phyloP scores from a whole-genome alignment of 768 basidiomycete species.

The Hericium erinaceus region DNA sequence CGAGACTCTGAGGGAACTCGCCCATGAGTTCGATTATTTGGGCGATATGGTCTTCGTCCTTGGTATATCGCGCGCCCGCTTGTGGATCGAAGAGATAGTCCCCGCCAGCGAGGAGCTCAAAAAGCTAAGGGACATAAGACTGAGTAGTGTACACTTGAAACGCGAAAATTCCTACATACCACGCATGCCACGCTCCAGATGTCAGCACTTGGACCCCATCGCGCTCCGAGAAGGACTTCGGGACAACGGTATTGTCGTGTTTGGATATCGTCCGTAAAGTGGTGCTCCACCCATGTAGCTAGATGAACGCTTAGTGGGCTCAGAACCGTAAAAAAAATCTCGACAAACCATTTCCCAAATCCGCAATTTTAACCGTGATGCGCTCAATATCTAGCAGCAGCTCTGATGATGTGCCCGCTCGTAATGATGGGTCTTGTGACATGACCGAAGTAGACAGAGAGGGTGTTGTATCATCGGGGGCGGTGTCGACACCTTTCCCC shows the following conservation, averaged over 20 bases:
- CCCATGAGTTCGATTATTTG: constrained; percentile 96
- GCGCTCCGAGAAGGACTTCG: constrained; percentile 92
- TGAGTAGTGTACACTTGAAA: neutral
- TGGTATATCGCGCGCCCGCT: constrained; percentile 88
- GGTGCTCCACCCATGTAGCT: constrained; percentile 89
- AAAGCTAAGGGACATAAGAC: constrained; percentile 45
- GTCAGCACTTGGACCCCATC: constrained; percentile 93
- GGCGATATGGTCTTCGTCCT: constrained; percentile 95
- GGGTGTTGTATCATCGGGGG: constrained; percentile 8
- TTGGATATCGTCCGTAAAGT: constrained; percentile 98
- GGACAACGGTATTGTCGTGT: constrained; percentile 96
- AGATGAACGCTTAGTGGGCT: neutral
- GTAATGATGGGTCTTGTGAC: constrained; percentile 18
- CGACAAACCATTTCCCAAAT: constrained; percentile 79
- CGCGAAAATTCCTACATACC: constrained; percentile 34
- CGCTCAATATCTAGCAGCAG: constrained; percentile 31
- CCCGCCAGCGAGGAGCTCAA: constrained; percentile 92
- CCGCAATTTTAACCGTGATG: constrained; percentile 98
- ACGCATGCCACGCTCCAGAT: constrained; percentile 96
- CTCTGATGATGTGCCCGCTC: constrained; percentile 5
- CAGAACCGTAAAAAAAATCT: no score
- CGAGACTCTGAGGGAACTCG: constrained; percentile 75
- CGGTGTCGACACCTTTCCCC: constrained; percentile 19
- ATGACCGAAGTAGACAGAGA: constrained; percentile 17
- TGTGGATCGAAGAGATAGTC: constrained; percentile 98